Base-by-base conservation (phyloP, 176 grass and related monocot genomes). In the Musa itinerans region DNA sequence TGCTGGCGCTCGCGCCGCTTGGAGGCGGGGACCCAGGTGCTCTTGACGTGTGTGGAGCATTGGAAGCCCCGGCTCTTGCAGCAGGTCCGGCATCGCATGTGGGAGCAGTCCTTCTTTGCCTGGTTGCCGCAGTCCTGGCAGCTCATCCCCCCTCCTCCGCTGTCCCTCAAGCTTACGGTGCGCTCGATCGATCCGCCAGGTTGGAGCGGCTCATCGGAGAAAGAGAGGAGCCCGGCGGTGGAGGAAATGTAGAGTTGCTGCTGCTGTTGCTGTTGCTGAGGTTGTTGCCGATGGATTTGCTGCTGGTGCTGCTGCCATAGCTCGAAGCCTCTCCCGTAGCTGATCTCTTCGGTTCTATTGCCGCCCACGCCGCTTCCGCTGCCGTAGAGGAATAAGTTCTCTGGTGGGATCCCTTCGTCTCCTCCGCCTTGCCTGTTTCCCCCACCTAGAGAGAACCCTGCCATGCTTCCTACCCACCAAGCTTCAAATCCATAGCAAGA, bases 71-170 rank as follows among this genome's bases (percentile, higher is more conserved):
- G 88, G 88, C 95, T 99, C 25, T 88, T 82, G 83, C 95, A 99
- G 59, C 95, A 99, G 53, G 95, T 99, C 11, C 95, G 86, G 88
- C 95, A 99, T 14, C 95, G 86, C 71, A 91, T 67, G 85, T 99
- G 84, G 9, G 66, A 0, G 81, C 95, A 99, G 74, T 99, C 95
- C 76, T 99, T 99, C 88, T 99, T 99, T 22, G 95, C 86, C 78
- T 94, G 89, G 83, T 99, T 99, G 20, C 95, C 95, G 64, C 95
- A 99, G 75, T 99, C 95, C 86, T 99, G 95, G 74, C 95, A 99
- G 82, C 95, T 99, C 7, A 84, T 86, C 1, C 95, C 86, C 0
- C 87, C 85, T 73, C 94, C 77, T 15, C 83, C 90, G 2, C 88
- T 75, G 0, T 24, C 16, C 86, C 78, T 72, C 82, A 0, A 59